A percentile compares a stretch with the other conserved stretches of the same genome.
Conservation (phyloP, 805 yeast genomes). For the Pichia gijzeniarum region DNA sequence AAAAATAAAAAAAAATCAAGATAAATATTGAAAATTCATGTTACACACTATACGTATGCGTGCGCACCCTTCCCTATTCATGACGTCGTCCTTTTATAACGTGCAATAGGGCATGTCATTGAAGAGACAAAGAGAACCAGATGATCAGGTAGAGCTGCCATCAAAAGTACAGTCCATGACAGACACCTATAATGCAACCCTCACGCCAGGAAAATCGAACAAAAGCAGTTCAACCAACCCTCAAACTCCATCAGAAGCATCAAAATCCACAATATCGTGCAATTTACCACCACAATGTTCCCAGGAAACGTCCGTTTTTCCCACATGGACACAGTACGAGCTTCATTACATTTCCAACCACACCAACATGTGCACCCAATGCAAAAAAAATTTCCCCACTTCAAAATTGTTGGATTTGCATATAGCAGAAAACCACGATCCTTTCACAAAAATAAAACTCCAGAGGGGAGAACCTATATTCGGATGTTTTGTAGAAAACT, state of each 20-base stretch:
- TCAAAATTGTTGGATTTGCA: conserved; percentile 39
- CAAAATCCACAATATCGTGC: conserved; percentile 18
- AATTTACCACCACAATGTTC: conserved; percentile 21
- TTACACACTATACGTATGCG: too few species aligned
- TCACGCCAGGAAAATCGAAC: background rate
- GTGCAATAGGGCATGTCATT: conserved; percentile 4
- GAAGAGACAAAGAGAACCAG: conserved; percentile 13
- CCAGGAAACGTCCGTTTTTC: conserved; percentile 12
- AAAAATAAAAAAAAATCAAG: too few species aligned
- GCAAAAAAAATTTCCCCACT: conserved; percentile 39
- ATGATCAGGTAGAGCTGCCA: background rate
- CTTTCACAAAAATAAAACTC: conserved; percentile 33
- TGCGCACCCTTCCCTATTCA: too few species aligned
- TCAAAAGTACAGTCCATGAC: background rate
- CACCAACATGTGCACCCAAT: conserved; percentile 31
- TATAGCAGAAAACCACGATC: conserved; percentile 47
- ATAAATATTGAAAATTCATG: too few species aligned
- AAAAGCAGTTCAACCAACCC: background rate
- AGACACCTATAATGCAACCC: background rate
- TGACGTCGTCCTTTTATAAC: too few species aligned
- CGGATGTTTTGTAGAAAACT: conserved; percentile 38
- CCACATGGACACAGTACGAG: conserved; percentile 13
- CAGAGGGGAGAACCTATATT: conserved; percentile 36
- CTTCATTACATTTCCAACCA: conserved; percentile 24
- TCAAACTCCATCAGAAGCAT: conserved; percentile 3